Percentiles rank a stretch among this genome's conserved stretches.
Conservation (phyloP, 176 grass and related monocot species). For the Carex littledalei region DNA sequence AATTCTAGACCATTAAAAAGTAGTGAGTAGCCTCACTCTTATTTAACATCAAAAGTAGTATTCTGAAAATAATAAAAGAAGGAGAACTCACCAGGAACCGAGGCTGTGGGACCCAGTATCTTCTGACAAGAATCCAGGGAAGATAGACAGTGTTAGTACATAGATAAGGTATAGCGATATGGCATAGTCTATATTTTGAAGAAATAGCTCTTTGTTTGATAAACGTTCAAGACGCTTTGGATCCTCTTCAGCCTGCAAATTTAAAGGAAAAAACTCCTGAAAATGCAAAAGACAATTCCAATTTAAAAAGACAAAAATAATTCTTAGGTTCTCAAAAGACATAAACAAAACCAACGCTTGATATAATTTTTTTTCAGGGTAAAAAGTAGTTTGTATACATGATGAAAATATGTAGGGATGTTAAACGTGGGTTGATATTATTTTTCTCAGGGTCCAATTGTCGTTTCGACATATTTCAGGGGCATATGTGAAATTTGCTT, state of each 20-base stretch:
- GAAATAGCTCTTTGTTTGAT: slow-evolving; percentile 56
- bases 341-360: not conserved
- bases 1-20: too few species aligned
- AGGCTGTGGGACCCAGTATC: slow-evolving; percentile 84
- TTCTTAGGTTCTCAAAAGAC: not conserved
- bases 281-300: not conserved
- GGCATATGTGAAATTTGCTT: not conserved
- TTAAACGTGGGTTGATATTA: slow-evolving; percentile 36
- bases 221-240: slow-evolving; percentile 52
- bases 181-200: slow-evolving; percentile 67
- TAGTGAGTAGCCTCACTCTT: not conserved
- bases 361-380: too few species aligned
- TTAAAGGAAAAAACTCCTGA: not conserved
- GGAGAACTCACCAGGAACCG: slow-evolving; percentile 41
- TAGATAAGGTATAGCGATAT: slow-evolving; percentile 68
- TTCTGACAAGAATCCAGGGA: slow-evolving; percentile 90
- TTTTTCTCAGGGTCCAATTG: not conserved
- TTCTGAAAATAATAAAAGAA: not conserved
- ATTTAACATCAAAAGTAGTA: not conserved
- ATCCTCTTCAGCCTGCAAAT: slow-evolving; percentile 61
- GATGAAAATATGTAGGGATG: slow-evolving; percentile 19
- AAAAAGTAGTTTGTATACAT: not conserved
- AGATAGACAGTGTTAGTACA: slow-evolving; percentile 81
- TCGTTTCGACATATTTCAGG: not conserved
- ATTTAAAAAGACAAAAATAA: not conserved